Evolutionary conservation across 768 basidiomycete genomes (phyloP).

Genomic region (Mycena haematopus): DNA sequence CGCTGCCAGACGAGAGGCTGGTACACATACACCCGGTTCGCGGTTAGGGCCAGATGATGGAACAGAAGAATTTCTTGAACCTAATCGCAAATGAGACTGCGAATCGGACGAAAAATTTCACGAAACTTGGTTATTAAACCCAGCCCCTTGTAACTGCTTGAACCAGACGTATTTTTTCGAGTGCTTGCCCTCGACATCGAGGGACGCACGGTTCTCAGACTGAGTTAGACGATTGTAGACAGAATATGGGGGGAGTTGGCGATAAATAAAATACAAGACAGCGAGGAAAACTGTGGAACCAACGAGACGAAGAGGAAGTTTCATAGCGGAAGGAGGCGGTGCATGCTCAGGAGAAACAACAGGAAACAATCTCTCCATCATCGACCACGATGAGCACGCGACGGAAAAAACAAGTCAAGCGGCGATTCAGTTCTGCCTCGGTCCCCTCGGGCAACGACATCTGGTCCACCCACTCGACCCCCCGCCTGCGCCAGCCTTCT

Average conservation of each 20-base stretch:
- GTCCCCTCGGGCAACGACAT: neutral
- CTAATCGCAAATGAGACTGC: slow-evolving; percentile 33
- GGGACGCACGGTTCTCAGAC: slow-evolving; percentile 40
- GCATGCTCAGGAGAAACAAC: no score
- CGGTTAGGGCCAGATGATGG: slow-evolving; percentile 50
- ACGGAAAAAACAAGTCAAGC: slow-evolving; percentile 16
- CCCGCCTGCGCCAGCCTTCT: slow-evolving; percentile 21
- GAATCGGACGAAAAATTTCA: slow-evolving; percentile 9
- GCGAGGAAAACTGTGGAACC: slow-evolving; percentile 21
- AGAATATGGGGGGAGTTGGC: slow-evolving; percentile 42
- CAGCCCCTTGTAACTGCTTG: slow-evolving; percentile 53
- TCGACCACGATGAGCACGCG: neutral
- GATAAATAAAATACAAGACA: slow-evolving; percentile 41
- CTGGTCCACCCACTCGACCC: slow-evolving; percentile 13
- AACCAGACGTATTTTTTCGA: slow-evolving; percentile 49
- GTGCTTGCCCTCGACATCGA: slow-evolving; percentile 33
- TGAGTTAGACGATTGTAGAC: slow-evolving; percentile 43
- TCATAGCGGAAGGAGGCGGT: neutral
- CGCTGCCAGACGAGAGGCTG: slow-evolving; percentile 53
- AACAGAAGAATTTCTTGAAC: slow-evolving; percentile 53
- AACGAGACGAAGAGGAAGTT: slow-evolving; percentile 28
- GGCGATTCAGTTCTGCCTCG: slow-evolving; percentile 11
- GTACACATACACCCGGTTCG: slow-evolving; percentile 49
- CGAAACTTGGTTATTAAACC: slow-evolving; percentile 53
- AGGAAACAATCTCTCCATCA: no score